Evolutionary conservation across 106 monocot species (phyloP).

Genomic region (Apostasia ramifera): DNA sequence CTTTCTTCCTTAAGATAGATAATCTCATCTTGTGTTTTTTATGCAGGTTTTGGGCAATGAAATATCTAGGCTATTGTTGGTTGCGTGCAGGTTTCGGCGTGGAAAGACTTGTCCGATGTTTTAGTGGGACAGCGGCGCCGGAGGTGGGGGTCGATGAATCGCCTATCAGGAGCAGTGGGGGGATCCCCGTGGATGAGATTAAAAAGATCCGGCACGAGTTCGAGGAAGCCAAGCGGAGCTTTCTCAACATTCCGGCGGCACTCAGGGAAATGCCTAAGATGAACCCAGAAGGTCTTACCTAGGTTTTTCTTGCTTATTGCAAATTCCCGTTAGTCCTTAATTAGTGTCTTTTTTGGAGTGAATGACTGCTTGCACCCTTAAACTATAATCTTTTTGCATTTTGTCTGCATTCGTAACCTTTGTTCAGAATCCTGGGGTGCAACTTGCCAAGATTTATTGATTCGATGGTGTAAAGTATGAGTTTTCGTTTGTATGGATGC

Average conservation of each 20-base stretch:
- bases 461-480: no score
- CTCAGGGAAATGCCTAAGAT: slow-evolving; percentile 73
- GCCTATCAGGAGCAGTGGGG: not conserved
- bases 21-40: no score
- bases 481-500: no score
- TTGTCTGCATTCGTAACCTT: not conserved
- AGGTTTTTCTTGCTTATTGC: not conserved
- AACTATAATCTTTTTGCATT: not conserved
- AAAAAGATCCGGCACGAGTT: slow-evolving; percentile 52
- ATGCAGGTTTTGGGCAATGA: no score
- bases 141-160: not conserved
- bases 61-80: no score
- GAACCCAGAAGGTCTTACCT: slow-evolving; percentile 67
- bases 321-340: not conserved
- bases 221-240: slow-evolving; percentile 67
- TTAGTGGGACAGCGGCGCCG: slow-evolving; percentile 4
- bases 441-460: not conserved
- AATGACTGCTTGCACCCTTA: not conserved
- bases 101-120: slow-evolving; percentile 11
- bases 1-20: no score
- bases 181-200: slow-evolving; percentile 19
- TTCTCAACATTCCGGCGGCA: slow-evolving; percentile 50
- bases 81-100: slow-evolving; percentile 2
- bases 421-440: not conserved
- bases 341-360: not conserved